phyloP scores from a whole-genome alignment of 2,329 filamentous ascomycete genomes.

The Bretziella fagacearum region DNA sequence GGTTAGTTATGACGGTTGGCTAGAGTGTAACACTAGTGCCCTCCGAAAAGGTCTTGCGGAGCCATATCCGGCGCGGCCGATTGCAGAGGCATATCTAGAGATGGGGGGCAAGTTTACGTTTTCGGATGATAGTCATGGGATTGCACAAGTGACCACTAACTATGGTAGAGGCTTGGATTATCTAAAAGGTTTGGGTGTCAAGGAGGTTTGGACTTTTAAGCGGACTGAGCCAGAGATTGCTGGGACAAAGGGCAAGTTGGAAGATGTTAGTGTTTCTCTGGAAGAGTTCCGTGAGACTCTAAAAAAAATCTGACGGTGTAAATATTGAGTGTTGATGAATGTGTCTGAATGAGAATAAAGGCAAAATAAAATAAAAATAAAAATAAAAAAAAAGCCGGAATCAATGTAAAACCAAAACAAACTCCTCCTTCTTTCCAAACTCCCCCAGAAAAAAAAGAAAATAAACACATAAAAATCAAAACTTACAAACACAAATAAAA shows the following conservation, averaged over 20 bases:
- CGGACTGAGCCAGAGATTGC: constrained; percentile 21
- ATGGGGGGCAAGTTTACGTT: constrained; percentile 72
- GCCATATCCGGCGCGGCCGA: constrained; percentile 66
- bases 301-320: too few species aligned
- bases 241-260: constrained; percentile 22
- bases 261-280: constrained; percentile 29
- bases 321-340: too few species aligned
- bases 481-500: too few species aligned
- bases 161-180: constrained; percentile 56
- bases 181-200: constrained; percentile 47
- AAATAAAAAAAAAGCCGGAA: too few species aligned
- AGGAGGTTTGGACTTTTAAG: constrained; percentile 41
- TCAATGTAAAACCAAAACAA: too few species aligned
- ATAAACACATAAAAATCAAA: too few species aligned
- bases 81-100: constrained; percentile 58
- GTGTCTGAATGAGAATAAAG: too few species aligned
- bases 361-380: too few species aligned
- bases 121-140: constrained; percentile 86
- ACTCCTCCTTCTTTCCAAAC: too few species aligned
- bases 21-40: constrained; percentile 81
- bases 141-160: constrained; percentile 74
- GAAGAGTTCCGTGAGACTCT: constrained; percentile 24
- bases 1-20: constrained; percentile 55
- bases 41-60: constrained; percentile 79
- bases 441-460: too few species aligned